phyloP scores from a whole-genome alignment of 306 rosid species.

The Medicago ruthenica region DNA sequence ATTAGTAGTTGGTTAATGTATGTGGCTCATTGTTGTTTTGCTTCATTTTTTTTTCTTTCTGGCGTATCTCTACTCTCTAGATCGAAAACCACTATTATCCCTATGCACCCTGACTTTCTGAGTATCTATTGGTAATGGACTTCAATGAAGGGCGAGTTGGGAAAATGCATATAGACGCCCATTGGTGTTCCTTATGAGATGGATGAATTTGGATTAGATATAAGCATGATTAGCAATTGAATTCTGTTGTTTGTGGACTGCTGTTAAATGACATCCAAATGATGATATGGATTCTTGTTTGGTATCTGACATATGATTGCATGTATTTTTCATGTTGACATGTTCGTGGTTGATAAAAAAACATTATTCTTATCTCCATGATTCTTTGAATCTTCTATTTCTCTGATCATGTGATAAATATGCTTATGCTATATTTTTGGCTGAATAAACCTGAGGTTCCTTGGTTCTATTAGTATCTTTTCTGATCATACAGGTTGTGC shows the following conservation, averaged over 20 bases:
- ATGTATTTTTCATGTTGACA: conserved; percentile 7
- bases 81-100: conserved; percentile 19
- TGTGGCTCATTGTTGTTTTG: conserved; percentile 33
- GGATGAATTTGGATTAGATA: background rate
- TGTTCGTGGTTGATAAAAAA: conserved; percentile 9
- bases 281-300: conserved; percentile 13
- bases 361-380: background rate
- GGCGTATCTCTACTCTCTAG: conserved; percentile 13
- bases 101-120: conserved; percentile 3
- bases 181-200: conserved; percentile 26
- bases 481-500: conserved; percentile 63
- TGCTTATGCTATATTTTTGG: conserved; percentile 2
- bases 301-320: conserved; percentile 6
- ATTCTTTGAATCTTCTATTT: conserved; percentile 22
- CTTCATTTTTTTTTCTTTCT: background rate
- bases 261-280: conserved; percentile 28
- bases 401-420: conserved; percentile 6
- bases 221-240: conserved; percentile 31
- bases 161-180: background rate
- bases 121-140: conserved; percentile 30
- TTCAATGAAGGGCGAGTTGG: conserved; percentile 29
- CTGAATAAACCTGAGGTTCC: conserved; percentile 1
- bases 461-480: conserved; percentile 5
- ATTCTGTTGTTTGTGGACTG: conserved; percentile 26
- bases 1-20: conserved; percentile 15